Base-by-base conservation (phyloP, 108 stramenopile genomes). In the Pseudonitzschia multistriata region DNA sequence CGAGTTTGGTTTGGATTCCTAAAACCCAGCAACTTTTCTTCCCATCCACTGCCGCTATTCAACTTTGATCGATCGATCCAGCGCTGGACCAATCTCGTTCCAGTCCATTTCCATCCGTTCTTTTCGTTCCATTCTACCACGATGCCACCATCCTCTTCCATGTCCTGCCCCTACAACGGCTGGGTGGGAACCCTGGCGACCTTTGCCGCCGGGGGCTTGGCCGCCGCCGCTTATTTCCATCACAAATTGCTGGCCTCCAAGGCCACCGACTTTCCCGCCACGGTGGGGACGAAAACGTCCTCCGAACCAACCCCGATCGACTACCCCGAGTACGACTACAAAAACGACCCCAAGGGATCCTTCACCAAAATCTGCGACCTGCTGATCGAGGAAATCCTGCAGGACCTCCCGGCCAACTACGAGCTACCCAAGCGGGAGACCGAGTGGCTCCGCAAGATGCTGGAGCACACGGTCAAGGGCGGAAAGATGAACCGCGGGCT, bases 401-500 rank as follows among this genome's bases (percentile, higher is more conserved):
- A 81, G 47, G 80, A 81, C 64, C 62, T 92, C 54, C 72, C 82
- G 15, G 53, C 66, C 34, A 71, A 83, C 50, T 92, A 95, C 68
- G 93, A 90, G 42, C 66, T 92, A 57, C 85, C 88, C 11, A 25
- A 72, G 17, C 72, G 76, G 50, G 76, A 92, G 37, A 59, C 64
- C 54, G 66, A 88, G 49, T 88, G 84, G 74, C 74, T 86, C 66
- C 67, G 69, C 31, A 66, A 74, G 40, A 96, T 95, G 88, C 62
- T 98, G 67, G 85, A 92, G 24, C 95, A 97, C 90, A 97, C 86
- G 59, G 94, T 97, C 62, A 83, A 83, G 35, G 96, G 97, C 30
- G 98, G 98, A 40, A 98, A 98, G 83, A 86, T 96, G 83, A 96
- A 92, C 47, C 89, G 95, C 47, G 94, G 97, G 35, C 66, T 94